These are phyloP conservation scores for Diaporthe destruens DNA, from an alignment of 2,329 filamentous ascomycete species.

Conservation along the genomic window DNA sequence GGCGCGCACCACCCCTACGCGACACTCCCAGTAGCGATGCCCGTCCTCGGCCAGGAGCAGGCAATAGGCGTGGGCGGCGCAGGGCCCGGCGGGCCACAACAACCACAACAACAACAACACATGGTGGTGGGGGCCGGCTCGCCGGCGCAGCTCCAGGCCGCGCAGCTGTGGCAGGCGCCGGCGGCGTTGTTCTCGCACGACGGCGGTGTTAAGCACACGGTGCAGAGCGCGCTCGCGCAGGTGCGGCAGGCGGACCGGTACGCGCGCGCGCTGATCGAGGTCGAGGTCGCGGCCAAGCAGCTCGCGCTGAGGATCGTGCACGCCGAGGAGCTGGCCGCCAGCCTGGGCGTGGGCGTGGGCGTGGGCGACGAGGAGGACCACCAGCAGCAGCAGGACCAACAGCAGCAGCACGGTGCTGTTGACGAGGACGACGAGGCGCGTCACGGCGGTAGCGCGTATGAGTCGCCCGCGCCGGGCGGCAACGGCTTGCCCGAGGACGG, in stretches of 20 bases:
- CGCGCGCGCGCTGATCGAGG: conserved; percentile 62
- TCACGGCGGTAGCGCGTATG: conserved; percentile 13
- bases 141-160: conserved; percentile 41
- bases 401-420: not conserved
- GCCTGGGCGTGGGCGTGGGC: conserved; percentile 47
- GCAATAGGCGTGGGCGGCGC: conserved; percentile 26
- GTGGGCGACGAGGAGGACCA: conserved; percentile 38
- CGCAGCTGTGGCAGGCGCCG: conserved; percentile 41
- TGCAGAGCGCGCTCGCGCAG: conserved; percentile 61
- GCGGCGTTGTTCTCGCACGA: conserved; percentile 48
- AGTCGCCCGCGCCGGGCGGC: conserved; percentile 35
- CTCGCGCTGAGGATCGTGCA: conserved; percentile 65
- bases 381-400: no score
- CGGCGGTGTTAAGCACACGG: conserved; percentile 56
- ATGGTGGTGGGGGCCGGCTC: conserved; percentile 39
- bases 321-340: conserved; percentile 59
- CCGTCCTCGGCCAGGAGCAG: conserved; percentile 25
- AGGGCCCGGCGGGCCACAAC: conserved; percentile 16
- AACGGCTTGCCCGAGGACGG: conserved; percentile 28
- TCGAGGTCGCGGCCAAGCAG: conserved; percentile 67
- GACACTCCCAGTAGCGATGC: conserved; percentile 35
- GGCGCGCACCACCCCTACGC: conserved; percentile 38
- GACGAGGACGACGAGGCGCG: conserved; percentile 21
- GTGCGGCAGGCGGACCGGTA: conserved; percentile 58
- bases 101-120: no score